Evolutionary conservation across 495 filamentous ascomycete species (phyloP).

Genomic region (Tricharina praecox): DNA sequence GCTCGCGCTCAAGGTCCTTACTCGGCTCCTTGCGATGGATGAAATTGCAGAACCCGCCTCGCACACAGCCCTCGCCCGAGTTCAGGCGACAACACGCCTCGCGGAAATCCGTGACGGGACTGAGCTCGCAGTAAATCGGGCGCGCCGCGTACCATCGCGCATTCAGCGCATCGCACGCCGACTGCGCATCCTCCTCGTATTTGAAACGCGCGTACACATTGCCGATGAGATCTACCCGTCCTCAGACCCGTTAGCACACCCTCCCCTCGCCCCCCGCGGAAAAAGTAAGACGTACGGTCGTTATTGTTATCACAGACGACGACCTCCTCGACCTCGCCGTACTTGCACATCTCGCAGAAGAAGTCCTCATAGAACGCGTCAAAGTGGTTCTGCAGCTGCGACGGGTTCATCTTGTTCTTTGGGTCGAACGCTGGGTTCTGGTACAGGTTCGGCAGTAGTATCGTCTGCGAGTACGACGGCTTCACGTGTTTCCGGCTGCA

Average conservation of each 20-base stretch:
- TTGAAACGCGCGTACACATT: slow-evolving; percentile 99
- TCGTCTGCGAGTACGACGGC: slow-evolving; percentile 90
- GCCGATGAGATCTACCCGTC: slow-evolving; percentile 66
- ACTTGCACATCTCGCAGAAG: slow-evolving; percentile 98
- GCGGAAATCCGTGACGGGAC: slow-evolving; percentile 92
- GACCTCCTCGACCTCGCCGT: slow-evolving; percentile 75
- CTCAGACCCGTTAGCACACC: background rate
- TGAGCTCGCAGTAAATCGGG: slow-evolving; percentile 94
- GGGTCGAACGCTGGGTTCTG: slow-evolving; percentile 97
- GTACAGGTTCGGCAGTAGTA: slow-evolving; percentile 96
- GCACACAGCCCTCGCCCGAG: slow-evolving; percentile 83
- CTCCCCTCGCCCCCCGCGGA: background rate
- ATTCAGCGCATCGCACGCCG: slow-evolving; percentile 86
- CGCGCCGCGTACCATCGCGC: slow-evolving; percentile 91
- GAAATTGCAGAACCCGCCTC: slow-evolving; percentile 98
- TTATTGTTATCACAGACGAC: slow-evolving; percentile 94
- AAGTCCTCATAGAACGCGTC: slow-evolving; percentile 99
- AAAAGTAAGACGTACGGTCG: slow-evolving; percentile 49
- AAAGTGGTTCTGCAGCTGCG: slow-evolving; percentile 94
- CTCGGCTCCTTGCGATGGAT: slow-evolving; percentile 92
- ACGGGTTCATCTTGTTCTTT: slow-evolving; percentile 87
- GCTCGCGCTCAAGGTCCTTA: slow-evolving; percentile 70
- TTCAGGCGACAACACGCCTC: slow-evolving; percentile 95
- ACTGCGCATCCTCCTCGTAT: slow-evolving; percentile 92
- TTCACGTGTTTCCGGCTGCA: slow-evolving; percentile 98